Percentiles rank a stretch among this genome's conserved stretches.
These are phyloP conservation scores for Populus simonii DNA, from an alignment of 345 rosid genomes.

Conservation along the genomic window DNA sequence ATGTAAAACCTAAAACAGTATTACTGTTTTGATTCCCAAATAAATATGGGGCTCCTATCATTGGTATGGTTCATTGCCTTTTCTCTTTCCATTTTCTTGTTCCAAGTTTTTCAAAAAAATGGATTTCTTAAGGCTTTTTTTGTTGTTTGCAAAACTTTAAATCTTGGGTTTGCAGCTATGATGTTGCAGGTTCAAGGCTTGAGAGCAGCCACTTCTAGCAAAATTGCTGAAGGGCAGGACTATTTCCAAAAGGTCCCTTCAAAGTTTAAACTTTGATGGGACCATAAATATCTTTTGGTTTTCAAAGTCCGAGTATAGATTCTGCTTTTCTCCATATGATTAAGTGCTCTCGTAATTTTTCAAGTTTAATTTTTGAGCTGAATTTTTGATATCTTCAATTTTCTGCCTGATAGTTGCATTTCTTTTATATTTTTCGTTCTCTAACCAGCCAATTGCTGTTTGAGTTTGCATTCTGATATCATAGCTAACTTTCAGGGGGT, in stretches of 20 bases:
- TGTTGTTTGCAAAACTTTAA: no score
- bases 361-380: not conserved
- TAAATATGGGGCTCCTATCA: not conserved
- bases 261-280: not conserved
- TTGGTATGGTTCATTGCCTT: not conserved
- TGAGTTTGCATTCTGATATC: constrained; percentile 6
- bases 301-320: not conserved
- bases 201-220: not conserved
- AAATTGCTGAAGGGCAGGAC: not conserved
- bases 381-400: not conserved
- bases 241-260: not conserved
- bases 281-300: not conserved
- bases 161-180: not conserved
- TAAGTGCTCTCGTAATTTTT: not conserved
- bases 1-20: not conserved
- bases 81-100: not conserved
- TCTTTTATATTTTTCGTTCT: not conserved
- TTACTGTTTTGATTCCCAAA: not conserved
- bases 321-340: not conserved
- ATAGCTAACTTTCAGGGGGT: constrained; percentile 52
- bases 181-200: not conserved
- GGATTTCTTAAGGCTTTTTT: not conserved
- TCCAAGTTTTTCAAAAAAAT: not conserved
- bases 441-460: not conserved
- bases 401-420: not conserved